phyloP scores from a whole-genome alignment of 345 rosid species.

The Acer campestre region DNA sequence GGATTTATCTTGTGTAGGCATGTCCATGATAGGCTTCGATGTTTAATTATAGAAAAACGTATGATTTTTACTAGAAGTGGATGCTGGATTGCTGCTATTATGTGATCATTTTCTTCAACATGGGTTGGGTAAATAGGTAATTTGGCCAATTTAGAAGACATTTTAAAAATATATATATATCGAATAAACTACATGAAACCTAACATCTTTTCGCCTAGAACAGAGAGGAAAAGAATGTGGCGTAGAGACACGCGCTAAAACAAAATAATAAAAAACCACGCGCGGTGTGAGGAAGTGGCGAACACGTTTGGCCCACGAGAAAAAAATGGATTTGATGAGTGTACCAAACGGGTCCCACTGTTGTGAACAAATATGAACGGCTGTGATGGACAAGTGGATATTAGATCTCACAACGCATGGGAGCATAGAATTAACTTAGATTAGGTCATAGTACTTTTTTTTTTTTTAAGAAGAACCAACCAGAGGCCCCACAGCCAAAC shows the following conservation, averaged over 20 bases:
- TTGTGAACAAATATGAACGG: conserved; percentile 7
- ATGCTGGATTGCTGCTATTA: neutral
- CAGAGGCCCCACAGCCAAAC: neutral
- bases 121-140: neutral
- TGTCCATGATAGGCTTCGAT: neutral
- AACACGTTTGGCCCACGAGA: conserved; percentile 29
- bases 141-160: conserved; percentile 7
- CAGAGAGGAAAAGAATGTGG: conserved; percentile 15
- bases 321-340: conserved; percentile 31
- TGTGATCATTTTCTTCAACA: neutral
- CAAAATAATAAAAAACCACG: neutral
- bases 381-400: neutral
- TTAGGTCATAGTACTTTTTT: neutral
- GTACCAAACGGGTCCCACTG: conserved; percentile 8
- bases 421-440: neutral
- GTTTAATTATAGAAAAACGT: neutral
- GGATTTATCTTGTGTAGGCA: neutral
- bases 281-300: conserved; percentile 31
- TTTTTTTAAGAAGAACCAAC: neutral
- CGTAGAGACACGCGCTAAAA: conserved; percentile 27
- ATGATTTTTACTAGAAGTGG: neutral
- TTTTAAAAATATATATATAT: neutral
- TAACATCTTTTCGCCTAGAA: conserved; percentile 26
- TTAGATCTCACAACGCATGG: neutral
- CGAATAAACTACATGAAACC: conserved; percentile 19